Evolutionary conservation across 1,284 basidiomycete genomes (phyloP).

Genomic region (Fomitopsis schrenkii): DNA sequence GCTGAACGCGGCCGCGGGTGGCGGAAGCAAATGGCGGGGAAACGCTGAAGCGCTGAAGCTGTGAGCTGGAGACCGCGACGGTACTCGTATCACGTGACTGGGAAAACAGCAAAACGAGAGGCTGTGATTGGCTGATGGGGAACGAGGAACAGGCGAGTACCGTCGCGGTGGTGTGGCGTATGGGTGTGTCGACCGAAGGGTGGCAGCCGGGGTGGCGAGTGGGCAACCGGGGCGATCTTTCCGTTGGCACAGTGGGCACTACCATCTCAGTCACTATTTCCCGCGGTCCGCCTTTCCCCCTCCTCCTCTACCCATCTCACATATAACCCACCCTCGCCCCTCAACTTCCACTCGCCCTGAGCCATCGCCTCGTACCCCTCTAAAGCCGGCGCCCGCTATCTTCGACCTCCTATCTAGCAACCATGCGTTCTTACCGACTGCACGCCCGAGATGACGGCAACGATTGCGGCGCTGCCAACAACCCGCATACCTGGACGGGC

Average conservation of each 20-base stretch:
- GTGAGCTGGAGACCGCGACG: background rate
- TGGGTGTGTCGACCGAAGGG: background rate
- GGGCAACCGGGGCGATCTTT: background rate
- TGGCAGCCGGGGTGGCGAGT: background rate
- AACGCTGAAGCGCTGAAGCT: background rate
- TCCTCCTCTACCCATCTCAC: background rate
- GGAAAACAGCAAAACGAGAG: background rate
- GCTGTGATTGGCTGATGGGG: background rate
- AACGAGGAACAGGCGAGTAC: background rate
- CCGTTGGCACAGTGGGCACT: background rate
- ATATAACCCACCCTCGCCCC: background rate
- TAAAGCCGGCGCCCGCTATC: background rate
- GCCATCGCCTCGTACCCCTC: background rate
- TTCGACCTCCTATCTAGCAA: background rate
- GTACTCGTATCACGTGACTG: background rate
- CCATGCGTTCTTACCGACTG: background rate
- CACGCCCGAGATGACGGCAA: background rate
- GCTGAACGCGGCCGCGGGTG: background rate
- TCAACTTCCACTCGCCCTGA: background rate
- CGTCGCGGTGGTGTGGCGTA: background rate
- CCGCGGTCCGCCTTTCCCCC: background rate
- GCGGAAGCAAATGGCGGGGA: background rate
- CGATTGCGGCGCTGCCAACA: conserved; percentile 29
- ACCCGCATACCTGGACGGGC: conserved; percentile 31
- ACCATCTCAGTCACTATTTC: background rate